Evolutionary conservation across 73 alveolate genomes (phyloP).

Genomic region (Tetrahymena malaccensis): DNA sequence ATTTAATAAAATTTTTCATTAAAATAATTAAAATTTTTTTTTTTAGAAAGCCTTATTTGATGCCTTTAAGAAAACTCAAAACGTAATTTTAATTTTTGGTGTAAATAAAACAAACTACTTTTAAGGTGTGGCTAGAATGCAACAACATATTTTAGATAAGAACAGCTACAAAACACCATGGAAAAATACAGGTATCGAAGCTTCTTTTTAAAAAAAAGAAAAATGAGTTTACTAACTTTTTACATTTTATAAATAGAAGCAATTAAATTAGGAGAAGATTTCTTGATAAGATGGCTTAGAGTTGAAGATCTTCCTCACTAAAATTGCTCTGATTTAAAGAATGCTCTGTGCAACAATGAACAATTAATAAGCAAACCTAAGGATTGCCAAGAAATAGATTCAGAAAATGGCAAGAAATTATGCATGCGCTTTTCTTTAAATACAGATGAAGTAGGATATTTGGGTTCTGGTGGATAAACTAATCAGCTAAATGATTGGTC

Average conservation of each 20-base stretch:
- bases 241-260: not conserved
- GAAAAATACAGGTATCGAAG: not conserved
- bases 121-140: not conserved
- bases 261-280: not conserved
- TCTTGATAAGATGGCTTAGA: not conserved
- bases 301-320: not conserved
- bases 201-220: not conserved
- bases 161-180: not conserved
- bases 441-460: not conserved
- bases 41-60: not conserved
- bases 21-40: not conserved
- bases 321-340: not conserved
- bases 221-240: not conserved
- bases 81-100: not conserved
- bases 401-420: not conserved
- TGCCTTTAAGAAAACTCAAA: not conserved
- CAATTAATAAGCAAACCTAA: not conserved
- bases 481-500: not conserved
- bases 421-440: not conserved
- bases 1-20: not conserved
- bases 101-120: not conserved
- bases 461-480: not conserved
- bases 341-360: not conserved
- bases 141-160: not conserved
- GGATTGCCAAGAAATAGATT: not conserved